A percentile compares a stretch with the other conserved stretches of the same genome.
These are phyloP conservation scores for Didymella keratinophila DNA, from an alignment of 2,329 filamentous ascomycete species.

Conservation along the genomic window DNA sequence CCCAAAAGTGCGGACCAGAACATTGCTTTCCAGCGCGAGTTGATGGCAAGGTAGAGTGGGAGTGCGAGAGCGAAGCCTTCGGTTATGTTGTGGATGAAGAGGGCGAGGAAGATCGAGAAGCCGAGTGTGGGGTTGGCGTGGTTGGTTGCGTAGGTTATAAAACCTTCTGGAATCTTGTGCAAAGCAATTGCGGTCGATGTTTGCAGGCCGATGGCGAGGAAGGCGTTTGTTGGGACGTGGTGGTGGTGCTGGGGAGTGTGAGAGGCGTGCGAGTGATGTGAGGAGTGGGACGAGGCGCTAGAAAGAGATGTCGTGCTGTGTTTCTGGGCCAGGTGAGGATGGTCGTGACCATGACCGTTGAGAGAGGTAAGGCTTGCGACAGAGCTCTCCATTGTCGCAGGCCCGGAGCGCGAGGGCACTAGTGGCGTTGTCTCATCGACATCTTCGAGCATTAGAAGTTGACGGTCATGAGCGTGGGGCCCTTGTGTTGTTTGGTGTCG, in stretches of 20 bases:
- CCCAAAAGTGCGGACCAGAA: slow-evolving; percentile 83
- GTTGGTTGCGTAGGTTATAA: slow-evolving; percentile 95
- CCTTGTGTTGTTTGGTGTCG: slow-evolving; percentile 36
- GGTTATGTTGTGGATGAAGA: slow-evolving; percentile 98
- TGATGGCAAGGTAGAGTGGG: slow-evolving; percentile 88
- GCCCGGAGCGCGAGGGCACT: slow-evolving; percentile 34
- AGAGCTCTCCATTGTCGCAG: slow-evolving; percentile 35
- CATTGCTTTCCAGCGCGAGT: slow-evolving; percentile 82
- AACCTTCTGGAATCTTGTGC: slow-evolving; percentile 90
- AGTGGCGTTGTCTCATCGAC: slow-evolving; percentile 38
- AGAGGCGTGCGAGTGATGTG: slow-evolving; percentile 29
- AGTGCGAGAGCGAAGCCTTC: slow-evolving; percentile 95
- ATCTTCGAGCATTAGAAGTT: slow-evolving; percentile 37
- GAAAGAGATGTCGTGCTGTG: slow-evolving; percentile 20
- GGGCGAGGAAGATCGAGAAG: slow-evolving; percentile 89
- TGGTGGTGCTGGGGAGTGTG: slow-evolving; percentile 75
- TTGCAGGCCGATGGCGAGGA: slow-evolving; percentile 93
- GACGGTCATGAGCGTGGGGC: slow-evolving; percentile 35
- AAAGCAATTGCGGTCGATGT: slow-evolving; percentile 94
- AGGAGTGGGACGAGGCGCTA: slow-evolving; percentile 14
- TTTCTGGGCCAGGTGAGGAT: slow-evolving; percentile 7
- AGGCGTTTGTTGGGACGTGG: slow-evolving; percentile 93
- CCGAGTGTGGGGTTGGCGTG: slow-evolving; percentile 91
- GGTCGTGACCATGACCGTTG: slow-evolving; percentile 13
- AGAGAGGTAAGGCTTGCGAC: slow-evolving; percentile 25